Evolutionary conservation across 2,329 filamentous ascomycete genomes (phyloP), one percentile per base, ranked within the genome.

Genomic region (Diaporthe ilicicola): DNA sequence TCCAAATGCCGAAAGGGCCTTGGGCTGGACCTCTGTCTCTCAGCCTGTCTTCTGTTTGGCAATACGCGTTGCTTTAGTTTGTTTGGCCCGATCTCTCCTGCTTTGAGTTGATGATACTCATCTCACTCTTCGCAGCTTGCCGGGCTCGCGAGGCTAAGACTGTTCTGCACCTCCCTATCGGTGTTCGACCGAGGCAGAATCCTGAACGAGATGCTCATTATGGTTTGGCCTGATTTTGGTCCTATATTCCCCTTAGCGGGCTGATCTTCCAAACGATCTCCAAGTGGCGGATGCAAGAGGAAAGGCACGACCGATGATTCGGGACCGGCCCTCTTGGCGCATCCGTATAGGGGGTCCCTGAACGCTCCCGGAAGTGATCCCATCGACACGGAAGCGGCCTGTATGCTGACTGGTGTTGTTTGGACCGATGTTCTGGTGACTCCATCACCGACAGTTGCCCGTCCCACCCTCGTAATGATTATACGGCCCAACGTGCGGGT

Each of bases 161-260:
- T 39, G 37, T 39, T 39, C 15, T 64, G 44, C 44, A 2, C 59
- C 10, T 9, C 44, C n/a, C 27, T 32, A 37, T 50, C 42, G 24
- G n/a, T 50, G 59, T 39, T 39, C 59, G 27, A 50, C 59, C 59
- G 59, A 64, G 59, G 29, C 59, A 50, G 44, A 13, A 64, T 27
- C 42, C 44, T 29, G 59, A 44, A 64, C 15, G 44, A 37, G 29
- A 50, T 50, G 44, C 44, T 50, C n/a, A 50, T 37, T 64, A 64
- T 50, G 59, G 59, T 64, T 64, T 64, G 59, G 59, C 59, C 59
- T 37, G 59, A 64, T 64, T 64, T 34, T 64, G 44, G 44, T 50
- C 59, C 59, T 64, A 50, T 64, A 24, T 13, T 50, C 19, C 29
- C 9, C 29, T 34, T 34, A 50, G 37, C 27, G 22, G 42, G n/a